Percentiles rank a stretch among this genome's conserved stretches.
Evolutionary conservation across 2,329 filamentous ascomycete genomes (phyloP).

Genomic region (Penicillium sp.): DNA sequence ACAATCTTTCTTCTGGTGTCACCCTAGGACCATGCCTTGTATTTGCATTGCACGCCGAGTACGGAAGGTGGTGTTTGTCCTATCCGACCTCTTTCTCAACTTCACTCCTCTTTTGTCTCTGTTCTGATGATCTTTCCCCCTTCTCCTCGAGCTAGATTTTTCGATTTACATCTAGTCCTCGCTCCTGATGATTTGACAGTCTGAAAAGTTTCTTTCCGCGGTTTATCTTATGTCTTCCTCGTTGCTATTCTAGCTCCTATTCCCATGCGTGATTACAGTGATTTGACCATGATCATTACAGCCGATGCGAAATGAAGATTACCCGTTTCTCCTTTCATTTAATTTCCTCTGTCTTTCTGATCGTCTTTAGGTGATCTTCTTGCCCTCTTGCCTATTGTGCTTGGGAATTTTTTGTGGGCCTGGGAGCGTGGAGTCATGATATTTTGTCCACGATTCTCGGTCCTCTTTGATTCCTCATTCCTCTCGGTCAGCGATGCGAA

Average conservation of each 20-base stretch:
- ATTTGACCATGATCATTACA: conserved; percentile 36
- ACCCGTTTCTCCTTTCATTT: conserved; percentile 12
- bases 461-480: not conserved
- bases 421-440: not conserved
- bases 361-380: conserved; percentile 13
- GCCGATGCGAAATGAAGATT: conserved; percentile 34
- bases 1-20: not conserved
- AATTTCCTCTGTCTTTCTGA: conserved; percentile 5
- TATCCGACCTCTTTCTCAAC: conserved; percentile 19
- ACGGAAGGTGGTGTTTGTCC: conserved; percentile 16
- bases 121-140: conserved; percentile 29
- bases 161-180: conserved; percentile 33
- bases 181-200: conserved; percentile 34
- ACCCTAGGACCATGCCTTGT: conserved; percentile 11
- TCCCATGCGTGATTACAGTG: conserved; percentile 35
- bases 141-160: conserved; percentile 29
- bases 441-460: not conserved
- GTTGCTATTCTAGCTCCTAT: conserved; percentile 33
- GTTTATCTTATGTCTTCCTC: conserved; percentile 21
- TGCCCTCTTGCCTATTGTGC: conserved; percentile 11
- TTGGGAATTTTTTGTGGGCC: conserved; percentile 5
- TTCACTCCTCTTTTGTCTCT: conserved; percentile 19
- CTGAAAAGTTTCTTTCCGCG: conserved; percentile 35
- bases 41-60: conserved; percentile 6
- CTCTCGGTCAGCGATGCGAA: conserved; percentile 11